Evolutionary conservation across 2,329 filamentous ascomycete genomes (phyloP).

Genomic region (Amauroascus verrucosus): DNA sequence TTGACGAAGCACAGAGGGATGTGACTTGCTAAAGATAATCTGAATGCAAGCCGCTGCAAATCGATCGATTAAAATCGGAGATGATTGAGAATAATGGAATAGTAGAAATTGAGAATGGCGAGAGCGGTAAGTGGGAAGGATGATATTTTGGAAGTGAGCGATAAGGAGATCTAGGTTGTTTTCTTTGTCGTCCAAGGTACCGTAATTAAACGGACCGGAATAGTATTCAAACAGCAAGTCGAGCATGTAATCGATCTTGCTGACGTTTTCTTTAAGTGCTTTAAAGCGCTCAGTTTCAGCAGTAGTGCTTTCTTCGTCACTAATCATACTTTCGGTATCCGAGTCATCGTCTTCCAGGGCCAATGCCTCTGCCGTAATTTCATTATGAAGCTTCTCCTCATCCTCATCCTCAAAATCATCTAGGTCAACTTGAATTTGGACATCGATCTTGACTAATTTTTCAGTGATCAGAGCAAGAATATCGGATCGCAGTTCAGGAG

Average conservation of each 20-base stretch:
- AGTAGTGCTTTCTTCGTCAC: conserved; percentile 52
- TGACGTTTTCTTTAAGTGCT: conserved; percentile 69
- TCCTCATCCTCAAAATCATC: conserved; percentile 89
- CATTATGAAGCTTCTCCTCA: conserved; percentile 53
- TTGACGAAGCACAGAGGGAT: conserved; percentile 64
- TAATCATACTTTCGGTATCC: conserved; percentile 52
- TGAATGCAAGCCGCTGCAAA: conserved; percentile 72
- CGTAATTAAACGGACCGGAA: conserved; percentile 58
- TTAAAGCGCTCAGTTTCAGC: conserved; percentile 43
- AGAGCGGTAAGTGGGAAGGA: conserved; percentile 82
- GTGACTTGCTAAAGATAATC: conserved; percentile 58
- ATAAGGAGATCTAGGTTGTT: conserved; percentile 69
- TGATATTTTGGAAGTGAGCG: conserved; percentile 74
- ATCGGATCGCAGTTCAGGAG: conserved; percentile 65
- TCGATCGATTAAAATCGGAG: conserved; percentile 64
- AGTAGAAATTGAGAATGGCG: conserved; percentile 91
- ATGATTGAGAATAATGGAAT: conserved; percentile 86
- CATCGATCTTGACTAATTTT: conserved; percentile 84
- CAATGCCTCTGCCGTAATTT: conserved; percentile 16
- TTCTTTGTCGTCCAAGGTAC: conserved; percentile 57
- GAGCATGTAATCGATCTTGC: conserved; percentile 84
- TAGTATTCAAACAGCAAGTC: conserved; percentile 82
- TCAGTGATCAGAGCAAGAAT: conserved; percentile 76
- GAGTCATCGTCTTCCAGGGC: conserved; percentile 37
- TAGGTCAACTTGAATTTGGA: conserved; percentile 86